Evolutionary conservation across 257 asterid species (phyloP).

Genomic region (Echites panduratus): DNA sequence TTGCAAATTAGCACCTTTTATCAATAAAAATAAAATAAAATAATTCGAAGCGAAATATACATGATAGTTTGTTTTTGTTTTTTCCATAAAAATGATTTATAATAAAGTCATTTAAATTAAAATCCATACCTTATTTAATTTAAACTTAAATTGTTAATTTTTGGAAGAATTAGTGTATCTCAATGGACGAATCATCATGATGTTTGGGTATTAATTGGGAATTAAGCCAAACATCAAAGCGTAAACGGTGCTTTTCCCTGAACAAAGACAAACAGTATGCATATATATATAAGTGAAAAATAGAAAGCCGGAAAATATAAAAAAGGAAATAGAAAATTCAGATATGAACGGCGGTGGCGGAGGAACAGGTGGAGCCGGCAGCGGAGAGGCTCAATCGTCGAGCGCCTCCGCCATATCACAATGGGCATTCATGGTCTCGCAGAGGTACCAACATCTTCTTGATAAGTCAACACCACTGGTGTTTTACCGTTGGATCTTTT

Average conservation of each 20-base stretch:
- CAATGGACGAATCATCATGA: too few species aligned
- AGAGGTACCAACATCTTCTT: constrained; percentile 71
- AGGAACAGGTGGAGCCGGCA: constrained; percentile 28
- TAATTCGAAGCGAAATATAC: too few species aligned
- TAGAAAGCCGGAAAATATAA: background rate
- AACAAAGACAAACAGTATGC: background rate
- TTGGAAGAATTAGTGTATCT: too few species aligned
- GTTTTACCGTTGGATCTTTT: constrained; percentile 76
- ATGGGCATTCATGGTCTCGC: constrained; percentile 50
- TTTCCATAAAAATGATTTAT: too few species aligned
- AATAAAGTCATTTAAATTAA: too few species aligned
- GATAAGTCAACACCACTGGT: constrained; percentile 88
- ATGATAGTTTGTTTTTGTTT: too few species aligned
- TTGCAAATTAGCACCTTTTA: too few species aligned
- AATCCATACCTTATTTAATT: too few species aligned
- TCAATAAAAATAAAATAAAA: too few species aligned
- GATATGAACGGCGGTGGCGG: constrained; percentile 73
- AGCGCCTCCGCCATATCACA: constrained; percentile 47
- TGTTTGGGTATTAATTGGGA: too few species aligned
- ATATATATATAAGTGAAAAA: background rate
- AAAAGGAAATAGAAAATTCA: background rate
- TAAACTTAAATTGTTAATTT: too few species aligned
- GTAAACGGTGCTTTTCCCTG: background rate
- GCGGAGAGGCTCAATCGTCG: constrained; percentile 20
- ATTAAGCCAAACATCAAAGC: too few species aligned